A percentile compares a stretch with the other conserved stretches of the same genome.
Evolutionary conservation across 1,284 basidiomycete species (phyloP).

Genomic region (Marasmius fiardii): DNA sequence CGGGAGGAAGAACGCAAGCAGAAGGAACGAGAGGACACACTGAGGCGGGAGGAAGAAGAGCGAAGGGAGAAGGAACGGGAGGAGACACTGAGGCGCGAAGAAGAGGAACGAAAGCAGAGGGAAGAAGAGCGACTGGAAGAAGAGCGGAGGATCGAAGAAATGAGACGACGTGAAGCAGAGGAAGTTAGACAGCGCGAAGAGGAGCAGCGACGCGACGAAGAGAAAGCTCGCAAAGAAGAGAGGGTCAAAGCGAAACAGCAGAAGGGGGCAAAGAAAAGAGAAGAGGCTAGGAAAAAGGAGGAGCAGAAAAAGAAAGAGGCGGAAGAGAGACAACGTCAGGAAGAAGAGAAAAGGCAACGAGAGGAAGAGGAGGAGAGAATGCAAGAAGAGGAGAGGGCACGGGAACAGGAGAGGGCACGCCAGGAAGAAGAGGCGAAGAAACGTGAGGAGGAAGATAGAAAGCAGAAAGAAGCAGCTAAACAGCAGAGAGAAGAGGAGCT

Average conservation of each 20-base stretch:
- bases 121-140: conserved; percentile 13
- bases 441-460: conserved; percentile 11
- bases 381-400: conserved; percentile 24
- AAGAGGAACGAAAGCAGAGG: conserved; percentile 18
- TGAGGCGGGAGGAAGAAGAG: conserved; percentile 24
- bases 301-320: conserved; percentile 25
- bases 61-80: conserved; percentile 23
- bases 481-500: background rate
- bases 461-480: conserved; percentile 3
- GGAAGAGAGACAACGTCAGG: conserved; percentile 14
- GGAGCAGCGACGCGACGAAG: conserved; percentile 14
- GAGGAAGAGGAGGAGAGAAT: conserved; percentile 22
- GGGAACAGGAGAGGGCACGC: conserved; percentile 23
- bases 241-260: conserved; percentile 19
- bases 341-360: conserved; percentile 4
- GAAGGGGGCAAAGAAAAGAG: conserved; percentile 25
- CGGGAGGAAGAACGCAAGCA: background rate
- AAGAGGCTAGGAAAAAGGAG: conserved; percentile 21
- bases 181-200: conserved; percentile 20
- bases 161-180: conserved; percentile 17
- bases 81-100: conserved; percentile 18
- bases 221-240: conserved; percentile 8
- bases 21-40: background rate
- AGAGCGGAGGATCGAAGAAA: conserved; percentile 1
- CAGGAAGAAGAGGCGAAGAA: conserved; percentile 16